Evolutionary conservation across 129 eudicot species (phyloP), one percentile per base, ranked within the genome.

Genomic region (Tagetes patula): DNA sequence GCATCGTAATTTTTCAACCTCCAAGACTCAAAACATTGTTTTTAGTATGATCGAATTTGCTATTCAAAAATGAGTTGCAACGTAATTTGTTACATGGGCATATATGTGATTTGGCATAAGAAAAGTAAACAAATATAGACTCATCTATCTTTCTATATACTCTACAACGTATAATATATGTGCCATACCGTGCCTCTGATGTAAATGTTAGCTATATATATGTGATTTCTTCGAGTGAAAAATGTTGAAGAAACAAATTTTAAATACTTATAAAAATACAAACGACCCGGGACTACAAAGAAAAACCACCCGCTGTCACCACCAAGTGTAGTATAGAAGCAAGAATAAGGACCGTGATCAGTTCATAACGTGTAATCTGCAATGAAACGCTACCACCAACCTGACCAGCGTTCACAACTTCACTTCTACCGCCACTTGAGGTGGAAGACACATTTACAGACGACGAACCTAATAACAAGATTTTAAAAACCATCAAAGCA

Each of bases 361-460:
- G 4, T 72, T 75, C 49, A 80, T 53, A 53, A 43, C 43, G 67
- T 46, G 75, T 46, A 12, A 72, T 70, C 32, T 42, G 53, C 45
- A 76, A 66, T 14, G 92, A 81, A 75, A 50, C 72, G 75, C 79
- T 77, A 53, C 78, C 63, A 4, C 87, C 81, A 54, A 89, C 30
- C 81, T 84, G 92, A 55, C 96, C 96, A 1, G 98, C 88, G n/a
- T 84, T 89, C 56, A 89, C 86, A 40, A 77, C 89, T 54, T 88
- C 82, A 72, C 89, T 89, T 79, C 58, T 78, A 38, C 96, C 89
- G 2, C 85, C 84, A 37, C 82, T 80, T 33, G 89, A 66, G 46
- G 81, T 77, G 56, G 91, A 71, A 37, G 98, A 87, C 33, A 89
- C 98, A 12, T 89, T 93, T 47, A 93, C 95, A 33, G 95, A 65